phyloP scores from a whole-genome alignment of 2,329 filamentous ascomycete genomes.

The Orbilia oligospora region DNA sequence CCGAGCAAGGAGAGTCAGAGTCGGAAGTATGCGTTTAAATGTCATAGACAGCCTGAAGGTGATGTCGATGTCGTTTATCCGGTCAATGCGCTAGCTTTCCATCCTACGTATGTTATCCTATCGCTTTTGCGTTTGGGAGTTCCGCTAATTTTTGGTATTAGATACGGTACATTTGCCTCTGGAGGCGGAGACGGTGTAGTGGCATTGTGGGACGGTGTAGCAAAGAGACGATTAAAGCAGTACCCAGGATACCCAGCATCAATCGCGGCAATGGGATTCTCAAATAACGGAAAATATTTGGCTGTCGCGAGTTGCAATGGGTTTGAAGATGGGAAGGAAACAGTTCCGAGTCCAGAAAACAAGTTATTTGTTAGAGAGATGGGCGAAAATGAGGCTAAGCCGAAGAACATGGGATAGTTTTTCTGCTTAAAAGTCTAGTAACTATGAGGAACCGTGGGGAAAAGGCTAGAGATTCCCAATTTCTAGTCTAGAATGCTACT shows the following conservation, averaged over 20 bases:
- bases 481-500: background rate
- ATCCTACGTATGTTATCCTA: conserved; percentile 74
- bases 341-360: conserved; percentile 77
- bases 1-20: conserved; percentile 87
- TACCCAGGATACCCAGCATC: conserved; percentile 87
- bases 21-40: conserved; percentile 98
- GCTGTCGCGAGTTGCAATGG: conserved; percentile 87
- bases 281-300: conserved; percentile 80
- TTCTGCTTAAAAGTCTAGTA: background rate
- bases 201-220: conserved; percentile 92
- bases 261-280: conserved; percentile 83
- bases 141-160: conserved; percentile 32
- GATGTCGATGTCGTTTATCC: conserved; percentile 88
- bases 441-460: background rate
- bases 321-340: conserved; percentile 88
- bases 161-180: conserved; percentile 84
- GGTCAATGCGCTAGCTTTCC: conserved; percentile 90
- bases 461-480: background rate
- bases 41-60: conserved; percentile 82
- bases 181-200: conserved; percentile 92
- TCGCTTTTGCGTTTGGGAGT: background rate
- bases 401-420: conserved; percentile 79
- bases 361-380: conserved; percentile 87
- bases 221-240: conserved; percentile 89
- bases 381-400: conserved; percentile 87